Base-by-base conservation (phyloP, 2,329 filamentous ascomycete genomes). In the Rutstroemia sp. region DNA sequence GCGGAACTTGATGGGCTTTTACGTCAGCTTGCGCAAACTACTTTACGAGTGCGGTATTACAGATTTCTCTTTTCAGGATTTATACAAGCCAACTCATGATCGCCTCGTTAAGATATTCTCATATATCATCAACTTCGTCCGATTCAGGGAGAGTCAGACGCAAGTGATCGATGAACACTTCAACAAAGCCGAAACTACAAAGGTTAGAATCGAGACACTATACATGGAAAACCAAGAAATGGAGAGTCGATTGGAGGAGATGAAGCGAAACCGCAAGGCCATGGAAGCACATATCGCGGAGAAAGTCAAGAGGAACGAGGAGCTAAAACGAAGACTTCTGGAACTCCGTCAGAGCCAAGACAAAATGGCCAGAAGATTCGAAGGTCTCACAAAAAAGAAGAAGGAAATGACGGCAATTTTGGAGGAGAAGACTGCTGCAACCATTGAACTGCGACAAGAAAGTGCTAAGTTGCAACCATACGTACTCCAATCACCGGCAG, bases 81-180 rank as follows among this genome's bases (percentile, higher is more conserved):
- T 99, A 5, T 92, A 95, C 70, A 88, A 87, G 70, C 94, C 94
- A 16, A 95, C 90, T 1, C 89, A 95, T 69, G 87, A 90, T 57
- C 88, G 94, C 46, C 80, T 97, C 14, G 87, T 92, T 67, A 95
- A 94, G 75, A 95, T 97, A 67, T 94, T 99, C 71, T 95, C 90
- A 62, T 96, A 96, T 73, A 82, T 97, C 62, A 99, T 99, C 77
- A 99, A 99, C 74, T 99, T 99, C 73, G 92, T 97, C 64, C 86
- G 94, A 53, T 99, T 97, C 74, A 88, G 94, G 65, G 92, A 96
- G 74, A 91, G 87, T 60, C 92, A 97, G 72, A 95, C 91, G 1
- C 77, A 78, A 41, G 84, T 94, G 30, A 96, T 97, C 62, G 92
- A 96, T 70, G 84, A 95, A 70, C 88, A 97, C 73, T 94, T 94